Base-by-base conservation (phyloP, 1,284 basidiomycete species). In the Megacollybia platyphylla region DNA sequence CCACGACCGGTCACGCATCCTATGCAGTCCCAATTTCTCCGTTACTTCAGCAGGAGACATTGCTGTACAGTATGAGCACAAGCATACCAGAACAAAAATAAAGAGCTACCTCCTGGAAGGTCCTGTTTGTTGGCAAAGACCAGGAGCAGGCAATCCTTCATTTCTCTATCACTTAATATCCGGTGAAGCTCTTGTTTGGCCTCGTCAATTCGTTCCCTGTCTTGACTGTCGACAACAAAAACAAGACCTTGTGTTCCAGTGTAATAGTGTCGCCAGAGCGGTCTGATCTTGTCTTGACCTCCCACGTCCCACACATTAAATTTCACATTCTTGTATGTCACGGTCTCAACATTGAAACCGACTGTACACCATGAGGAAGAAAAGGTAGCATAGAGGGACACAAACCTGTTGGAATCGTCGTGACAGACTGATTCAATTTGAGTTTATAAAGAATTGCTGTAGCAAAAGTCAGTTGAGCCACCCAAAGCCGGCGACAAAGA, bases 301-400 rank as follows among this genome's bases (percentile, higher is more conserved):
- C 96, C 96, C 46, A 99, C 96, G 62, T 99, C 96, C 96, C 96
- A 99, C 18, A 99, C 96, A 56, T 96, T 98, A 74, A 99, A 99
- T 59, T 94, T 96, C 59, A 99, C 93, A 57, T 99, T 98, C 76
- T 97, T 97, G 71, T 98, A 99, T 51, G 93, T 96, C 51, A 99
- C 96, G 8, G 96, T 99, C 70, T 99, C 96, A 54, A 99, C 96
- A 61, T 98, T 97, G 77, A 97, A 97, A 15, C 92, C 92, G 68
- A 85, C 91, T 88, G 53, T 29, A 40, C 28, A 38, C 24, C 20
- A 15, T 17, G 17, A 24, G 18, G 38, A 36, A 31, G 7, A 43
- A 8, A 8, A 42, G 29, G 35, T 29, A n/a, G 39, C 15, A 3
- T 37, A 26, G 31, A 15, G 28, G 40, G 34, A 32, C 39, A 64